These are phyloP conservation scores for Lactifluus hygrophoroides DNA, from an alignment of 768 basidiomycete species.

Conservation along the genomic window DNA sequence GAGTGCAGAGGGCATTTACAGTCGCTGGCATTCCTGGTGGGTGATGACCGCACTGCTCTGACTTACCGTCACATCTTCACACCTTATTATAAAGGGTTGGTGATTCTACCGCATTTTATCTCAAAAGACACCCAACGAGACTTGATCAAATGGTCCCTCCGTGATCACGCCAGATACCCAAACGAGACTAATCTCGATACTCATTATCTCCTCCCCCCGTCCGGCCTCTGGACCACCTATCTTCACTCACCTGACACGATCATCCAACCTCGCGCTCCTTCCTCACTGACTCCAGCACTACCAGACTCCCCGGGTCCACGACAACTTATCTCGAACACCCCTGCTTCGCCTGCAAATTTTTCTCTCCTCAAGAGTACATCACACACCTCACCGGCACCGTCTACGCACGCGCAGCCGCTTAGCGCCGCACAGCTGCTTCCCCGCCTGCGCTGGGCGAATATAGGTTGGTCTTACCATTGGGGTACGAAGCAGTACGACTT, in stretches of 20 bases:
- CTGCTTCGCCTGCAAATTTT: slow-evolving; percentile 53
- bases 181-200: slow-evolving; percentile 88
- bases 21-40: slow-evolving; percentile 45
- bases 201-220: slow-evolving; percentile 68
- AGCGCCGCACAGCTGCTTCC: slow-evolving; percentile 49
- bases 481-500: slow-evolving; percentile 94
- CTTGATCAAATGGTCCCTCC: slow-evolving; percentile 65
- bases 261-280: slow-evolving; percentile 40
- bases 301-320: slow-evolving; percentile 43
- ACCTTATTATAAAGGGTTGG: slow-evolving; percentile 54
- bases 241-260: slow-evolving; percentile 30
- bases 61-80: slow-evolving; percentile 1
- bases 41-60: neutral
- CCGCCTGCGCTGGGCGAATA: slow-evolving; percentile 91
- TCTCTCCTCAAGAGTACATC: slow-evolving; percentile 42
- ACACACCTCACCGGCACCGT: slow-evolving; percentile 59
- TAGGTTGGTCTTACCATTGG: slow-evolving; percentile 97
- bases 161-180: slow-evolving; percentile 64
- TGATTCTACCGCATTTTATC: slow-evolving; percentile 73
- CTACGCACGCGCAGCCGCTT: slow-evolving; percentile 44
- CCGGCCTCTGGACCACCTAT: slow-evolving; percentile 71
- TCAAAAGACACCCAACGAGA: slow-evolving; percentile 51
- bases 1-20: slow-evolving; percentile 32
- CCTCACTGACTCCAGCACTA: slow-evolving; percentile 21
- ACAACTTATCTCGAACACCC: slow-evolving; percentile 61